Evolutionary conservation across 1,139 yeast species (phyloP), one percentile per base, ranked within the genome.

Genomic region (Kodamaea ohmeri): DNA sequence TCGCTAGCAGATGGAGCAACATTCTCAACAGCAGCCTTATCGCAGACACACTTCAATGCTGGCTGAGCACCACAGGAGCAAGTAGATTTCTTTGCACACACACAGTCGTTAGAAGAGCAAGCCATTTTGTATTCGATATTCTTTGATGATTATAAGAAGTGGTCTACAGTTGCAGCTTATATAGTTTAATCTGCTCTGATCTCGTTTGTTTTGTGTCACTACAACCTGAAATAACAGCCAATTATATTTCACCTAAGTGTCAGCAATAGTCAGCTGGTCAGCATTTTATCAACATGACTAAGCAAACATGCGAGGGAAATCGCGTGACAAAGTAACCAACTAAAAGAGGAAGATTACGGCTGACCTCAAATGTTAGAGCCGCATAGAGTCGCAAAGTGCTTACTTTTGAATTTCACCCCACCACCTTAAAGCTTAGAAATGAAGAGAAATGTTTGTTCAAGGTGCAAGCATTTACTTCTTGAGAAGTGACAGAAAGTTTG

Each of bases 11-110:
- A 44, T 24, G 75, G 76, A 28, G 49, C 55, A 37, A 57, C 68
- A 45, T 71, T 71, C 53, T 71, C 76, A 38, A 46, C 49, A 16
- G 64, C 47, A 35, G 76, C 72, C 52, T 64, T 70, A 29, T 61
- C 60, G 50, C 77, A 71, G 52, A 53, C 60, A 47, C 77, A 71
- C 43, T 68, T 51, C 51, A 69, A 61, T 37, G 76, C 76, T 27
- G 76, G 73, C 47, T 61, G 58, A 42, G 66, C 65, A 19, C 77
- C 77, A 60, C 77, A 71, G 14, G 76, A 69, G 49, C 77, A 71
- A 44, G 74, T 69, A 47, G 77, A 67, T 49, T 69, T 68, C 43
- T 67, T 52, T 47, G 77, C 76, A 53, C 77, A 71, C 44, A 68
- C 64, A 52, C 77, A 71, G 44, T 61, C 60, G 51, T 66, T 49